Conservation (phyloP, 2,329 filamentous ascomycete genomes). For the Tolypocladium ovalisporum region DNA sequence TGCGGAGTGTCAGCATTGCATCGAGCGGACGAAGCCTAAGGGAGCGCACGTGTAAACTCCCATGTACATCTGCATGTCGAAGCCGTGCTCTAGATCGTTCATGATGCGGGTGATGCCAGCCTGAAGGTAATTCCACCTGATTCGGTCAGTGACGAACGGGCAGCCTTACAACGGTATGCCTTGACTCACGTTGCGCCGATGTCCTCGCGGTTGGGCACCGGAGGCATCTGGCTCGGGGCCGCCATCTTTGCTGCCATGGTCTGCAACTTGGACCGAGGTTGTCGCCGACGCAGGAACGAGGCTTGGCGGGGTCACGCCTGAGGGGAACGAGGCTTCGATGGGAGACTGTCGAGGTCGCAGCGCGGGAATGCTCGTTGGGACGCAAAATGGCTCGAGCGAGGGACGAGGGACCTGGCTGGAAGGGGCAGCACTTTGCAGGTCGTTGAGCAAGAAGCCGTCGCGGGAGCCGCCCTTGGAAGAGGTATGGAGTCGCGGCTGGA, state of each 20-base stretch:
- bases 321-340: background rate
- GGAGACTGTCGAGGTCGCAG: background rate
- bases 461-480: background rate
- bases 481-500: background rate
- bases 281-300: background rate
- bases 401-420: background rate
- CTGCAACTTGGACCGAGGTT: background rate
- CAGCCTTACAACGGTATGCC: background rate
- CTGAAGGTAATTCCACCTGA: constrained; percentile 83
- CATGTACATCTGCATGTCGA: constrained; percentile 97
- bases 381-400: background rate
- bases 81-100: constrained; percentile 79
- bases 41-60: constrained; percentile 73
- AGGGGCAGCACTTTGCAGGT: background rate
- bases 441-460: background rate
- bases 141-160: constrained; percentile 11
- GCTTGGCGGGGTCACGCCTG: constrained; percentile 2
- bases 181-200: constrained; percentile 36
- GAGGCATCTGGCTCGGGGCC: constrained; percentile 36
- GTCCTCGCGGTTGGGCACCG: constrained; percentile 51
- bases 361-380: background rate
- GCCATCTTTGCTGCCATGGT: constrained; percentile 24
- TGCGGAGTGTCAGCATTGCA: constrained; percentile 20
- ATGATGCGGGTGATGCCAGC: constrained; percentile 86
- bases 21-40: background rate